These are phyloP conservation scores for Globisporangium viniferum DNA, from an alignment of 352 stramenopile species.

Conservation along the genomic window DNA sequence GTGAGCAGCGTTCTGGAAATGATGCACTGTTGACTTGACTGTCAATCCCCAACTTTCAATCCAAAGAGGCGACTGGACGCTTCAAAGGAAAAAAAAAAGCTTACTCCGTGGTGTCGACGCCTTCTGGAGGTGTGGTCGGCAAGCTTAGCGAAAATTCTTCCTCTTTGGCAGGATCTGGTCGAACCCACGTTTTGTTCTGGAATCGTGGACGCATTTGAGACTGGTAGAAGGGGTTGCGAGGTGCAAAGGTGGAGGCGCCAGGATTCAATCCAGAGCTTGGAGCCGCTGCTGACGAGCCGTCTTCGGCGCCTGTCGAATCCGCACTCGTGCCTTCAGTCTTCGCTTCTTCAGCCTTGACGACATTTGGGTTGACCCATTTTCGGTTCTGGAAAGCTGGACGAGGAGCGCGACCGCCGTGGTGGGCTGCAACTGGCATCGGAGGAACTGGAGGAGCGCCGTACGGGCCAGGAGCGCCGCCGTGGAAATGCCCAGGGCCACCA, in stretches of 20 bases:
- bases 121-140: constrained; percentile 65
- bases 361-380: constrained; percentile 84
- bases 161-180: constrained; percentile 64
- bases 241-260: constrained; percentile 34
- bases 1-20: neutral
- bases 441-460: constrained; percentile 23
- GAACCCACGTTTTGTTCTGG: constrained; percentile 88
- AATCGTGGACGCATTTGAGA: constrained; percentile 78
- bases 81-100: neutral
- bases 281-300: constrained; percentile 4
- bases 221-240: constrained; percentile 64
- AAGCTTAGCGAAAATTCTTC: constrained; percentile 73
- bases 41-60: too few species aligned
- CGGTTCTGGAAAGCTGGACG: constrained; percentile 74
- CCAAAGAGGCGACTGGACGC: neutral
- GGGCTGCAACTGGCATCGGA: constrained; percentile 8
- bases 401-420: constrained; percentile 29
- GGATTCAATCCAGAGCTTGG: constrained; percentile 25
- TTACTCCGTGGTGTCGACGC: constrained; percentile 28
- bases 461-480: constrained; percentile 12
- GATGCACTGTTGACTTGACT: neutral
- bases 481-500: constrained; percentile 17
- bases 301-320: constrained; percentile 13
- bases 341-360: constrained; percentile 42
- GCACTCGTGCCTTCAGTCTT: constrained; percentile 19